These are phyloP conservation scores for Aspergillus sp. DNA, from an alignment of 2,329 filamentous ascomycete species.

Conservation along the genomic window DNA sequence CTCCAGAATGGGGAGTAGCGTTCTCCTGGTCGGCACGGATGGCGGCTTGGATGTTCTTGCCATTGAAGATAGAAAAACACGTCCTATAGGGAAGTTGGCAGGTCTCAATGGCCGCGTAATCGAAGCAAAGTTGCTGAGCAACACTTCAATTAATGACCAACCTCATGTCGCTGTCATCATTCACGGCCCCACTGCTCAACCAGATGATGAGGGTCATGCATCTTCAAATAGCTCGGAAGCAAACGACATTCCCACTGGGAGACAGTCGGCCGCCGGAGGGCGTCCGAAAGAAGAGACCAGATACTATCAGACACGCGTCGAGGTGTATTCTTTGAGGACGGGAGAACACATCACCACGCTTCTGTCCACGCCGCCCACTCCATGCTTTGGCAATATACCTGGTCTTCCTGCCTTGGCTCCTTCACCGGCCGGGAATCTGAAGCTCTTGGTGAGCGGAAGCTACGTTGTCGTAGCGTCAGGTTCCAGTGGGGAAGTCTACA, in stretches of 20 bases:
- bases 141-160: constrained; percentile 61
- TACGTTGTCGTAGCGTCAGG: constrained; percentile 77
- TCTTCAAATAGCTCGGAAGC: constrained; percentile 39
- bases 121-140: constrained; percentile 79
- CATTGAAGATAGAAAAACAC: constrained; percentile 70
- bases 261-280: constrained; percentile 24
- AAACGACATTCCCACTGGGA: constrained; percentile 34
- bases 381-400: constrained; percentile 57
- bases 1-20: constrained; percentile 53
- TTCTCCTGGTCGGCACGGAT: constrained; percentile 77
- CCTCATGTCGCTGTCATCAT: constrained; percentile 78
- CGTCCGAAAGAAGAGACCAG: constrained; percentile 31
- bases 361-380: constrained; percentile 68
- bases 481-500: constrained; percentile 80
- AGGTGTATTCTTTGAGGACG: constrained; percentile 83
- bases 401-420: constrained; percentile 68
- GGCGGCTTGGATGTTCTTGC: constrained; percentile 75
- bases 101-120: constrained; percentile 78
- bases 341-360: constrained; percentile 71
- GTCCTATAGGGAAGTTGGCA: constrained; percentile 69
- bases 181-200: constrained; percentile 70
- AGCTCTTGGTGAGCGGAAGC: constrained; percentile 70
- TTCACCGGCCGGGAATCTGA: constrained; percentile 69
- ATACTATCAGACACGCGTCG: constrained; percentile 79
- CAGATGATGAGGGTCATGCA: constrained; percentile 37